Evolutionary conservation across 768 basidiomycete genomes (phyloP).

Genomic region (Russula olivacea): DNA sequence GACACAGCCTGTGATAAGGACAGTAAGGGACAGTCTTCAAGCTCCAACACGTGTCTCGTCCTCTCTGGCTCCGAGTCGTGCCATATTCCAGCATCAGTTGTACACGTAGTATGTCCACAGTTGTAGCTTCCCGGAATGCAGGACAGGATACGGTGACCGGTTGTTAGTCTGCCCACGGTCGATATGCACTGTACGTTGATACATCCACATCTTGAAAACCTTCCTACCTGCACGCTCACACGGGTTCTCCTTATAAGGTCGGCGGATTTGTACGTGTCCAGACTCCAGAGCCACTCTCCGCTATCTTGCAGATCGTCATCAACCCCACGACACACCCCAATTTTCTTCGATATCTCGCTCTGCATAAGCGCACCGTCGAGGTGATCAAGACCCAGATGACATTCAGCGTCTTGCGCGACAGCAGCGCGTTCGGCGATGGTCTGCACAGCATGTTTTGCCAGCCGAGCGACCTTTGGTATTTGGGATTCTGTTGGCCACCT

Average conservation of each 20-base stretch:
- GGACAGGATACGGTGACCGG: no score
- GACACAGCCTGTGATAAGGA: no score
- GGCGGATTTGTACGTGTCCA: slow-evolving; percentile 6
- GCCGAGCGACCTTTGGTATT: slow-evolving; percentile 53
- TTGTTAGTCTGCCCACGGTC: no score
- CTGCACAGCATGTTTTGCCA: slow-evolving; percentile 62
- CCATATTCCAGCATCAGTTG: no score
- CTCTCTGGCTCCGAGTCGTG: no score
- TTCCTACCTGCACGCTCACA: background rate
- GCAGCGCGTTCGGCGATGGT: slow-evolving; percentile 57
- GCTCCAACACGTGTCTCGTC: no score
- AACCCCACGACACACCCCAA: slow-evolving; percentile 66
- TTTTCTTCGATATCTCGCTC: slow-evolving; percentile 61
- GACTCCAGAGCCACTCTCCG: background rate
- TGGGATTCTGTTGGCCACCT: no score
- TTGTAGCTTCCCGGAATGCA: no score
- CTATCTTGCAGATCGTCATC: slow-evolving; percentile 58
- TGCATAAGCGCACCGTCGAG: slow-evolving; percentile 10
- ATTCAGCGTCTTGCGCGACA: slow-evolving; percentile 67
- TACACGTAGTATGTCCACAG: no score
- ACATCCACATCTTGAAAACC: background rate
- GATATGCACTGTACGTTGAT: no score
- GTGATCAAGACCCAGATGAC: slow-evolving; percentile 67
- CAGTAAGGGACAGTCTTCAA: no score
- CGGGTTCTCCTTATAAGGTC: no score